These are phyloP conservation scores for Patellifolia procumbens DNA, from an alignment of 179 eudicot genomes.

Conservation along the genomic window DNA sequence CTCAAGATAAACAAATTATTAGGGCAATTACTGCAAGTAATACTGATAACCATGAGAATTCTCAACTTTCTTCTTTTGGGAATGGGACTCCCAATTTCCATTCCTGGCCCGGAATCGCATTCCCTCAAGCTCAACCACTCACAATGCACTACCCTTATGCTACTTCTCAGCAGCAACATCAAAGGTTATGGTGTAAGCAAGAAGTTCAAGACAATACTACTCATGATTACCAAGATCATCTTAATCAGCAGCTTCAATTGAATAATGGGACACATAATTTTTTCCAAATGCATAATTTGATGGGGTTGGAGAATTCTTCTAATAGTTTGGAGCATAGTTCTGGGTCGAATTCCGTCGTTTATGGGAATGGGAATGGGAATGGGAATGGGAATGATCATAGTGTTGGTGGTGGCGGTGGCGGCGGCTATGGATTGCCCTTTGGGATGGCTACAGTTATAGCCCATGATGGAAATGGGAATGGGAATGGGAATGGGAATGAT, in stretches of 20 bases:
- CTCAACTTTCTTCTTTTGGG: conserved; percentile 27
- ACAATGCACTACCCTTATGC: conserved; percentile 45
- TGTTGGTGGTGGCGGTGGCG: not conserved
- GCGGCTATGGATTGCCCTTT: conserved; percentile 45
- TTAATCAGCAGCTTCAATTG: conserved; percentile 45
- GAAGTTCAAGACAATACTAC: conserved; percentile 52
- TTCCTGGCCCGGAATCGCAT: conserved; percentile 70
- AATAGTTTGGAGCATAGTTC: conserved; percentile 49
- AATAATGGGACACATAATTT: conserved; percentile 55
- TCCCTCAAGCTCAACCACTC: conserved; percentile 49
- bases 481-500: conserved; percentile 24
- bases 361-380: conserved; percentile 29
- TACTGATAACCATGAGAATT: conserved; percentile 10
- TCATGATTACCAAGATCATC: conserved; percentile 30
- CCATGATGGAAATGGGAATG: conserved; percentile 35
- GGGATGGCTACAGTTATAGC: conserved; percentile 31
- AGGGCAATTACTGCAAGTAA: conserved; percentile 20
- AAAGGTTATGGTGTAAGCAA: conserved; percentile 78
- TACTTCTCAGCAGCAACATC: conserved; percentile 28
- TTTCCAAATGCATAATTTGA: conserved; percentile 65
- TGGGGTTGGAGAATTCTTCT: conserved; percentile 57
- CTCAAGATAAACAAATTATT: conserved; percentile 31
- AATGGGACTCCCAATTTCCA: conserved; percentile 29
- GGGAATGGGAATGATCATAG: conserved; percentile 27
- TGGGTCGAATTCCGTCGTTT: conserved; percentile 39